Evolutionary conservation across 2,329 filamentous ascomycete genomes (phyloP).

Genomic region (Venturia effusa): DNA sequence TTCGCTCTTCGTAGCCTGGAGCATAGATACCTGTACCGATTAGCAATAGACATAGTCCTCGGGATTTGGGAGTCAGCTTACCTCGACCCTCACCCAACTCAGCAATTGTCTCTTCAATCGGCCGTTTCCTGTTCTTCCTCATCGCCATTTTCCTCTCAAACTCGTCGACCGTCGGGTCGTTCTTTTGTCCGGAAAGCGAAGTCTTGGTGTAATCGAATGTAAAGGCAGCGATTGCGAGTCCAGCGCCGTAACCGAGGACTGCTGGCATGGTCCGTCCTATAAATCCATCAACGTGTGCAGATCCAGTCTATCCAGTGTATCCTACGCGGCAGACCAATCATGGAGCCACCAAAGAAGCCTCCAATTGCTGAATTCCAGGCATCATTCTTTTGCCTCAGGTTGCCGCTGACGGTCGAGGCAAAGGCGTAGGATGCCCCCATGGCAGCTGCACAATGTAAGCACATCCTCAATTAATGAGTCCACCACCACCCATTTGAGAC

Average conservation of each 20-base stretch:
- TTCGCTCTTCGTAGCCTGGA: constrained; percentile 74
- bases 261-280: constrained; percentile 56
- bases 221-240: constrained; percentile 47
- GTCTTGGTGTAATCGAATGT: constrained; percentile 60
- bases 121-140: constrained; percentile 62
- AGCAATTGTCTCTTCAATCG: constrained; percentile 67
- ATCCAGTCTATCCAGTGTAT: not conserved
- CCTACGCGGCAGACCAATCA: constrained; percentile 48
- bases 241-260: constrained; percentile 56
- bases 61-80: constrained; percentile 32
- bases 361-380: constrained; percentile 62
- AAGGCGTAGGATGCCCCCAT: constrained; percentile 71
- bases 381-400: constrained; percentile 78
- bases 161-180: constrained; percentile 49
- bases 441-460: constrained; percentile 42
- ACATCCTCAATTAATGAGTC: not conserved
- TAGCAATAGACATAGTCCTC: not conserved
- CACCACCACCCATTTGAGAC: constrained; percentile 15
- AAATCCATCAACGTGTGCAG: not conserved
- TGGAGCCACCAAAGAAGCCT: constrained; percentile 63
- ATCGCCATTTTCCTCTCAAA: constrained; percentile 65
- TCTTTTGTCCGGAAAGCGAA: constrained; percentile 41
- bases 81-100: constrained; percentile 81
- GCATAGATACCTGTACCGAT: constrained; percentile 57
- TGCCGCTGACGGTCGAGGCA: constrained; percentile 63